These are phyloP conservation scores for Pharnaceum exiguum DNA, from an alignment of 148 eudicot species.

Conservation along the genomic window DNA sequence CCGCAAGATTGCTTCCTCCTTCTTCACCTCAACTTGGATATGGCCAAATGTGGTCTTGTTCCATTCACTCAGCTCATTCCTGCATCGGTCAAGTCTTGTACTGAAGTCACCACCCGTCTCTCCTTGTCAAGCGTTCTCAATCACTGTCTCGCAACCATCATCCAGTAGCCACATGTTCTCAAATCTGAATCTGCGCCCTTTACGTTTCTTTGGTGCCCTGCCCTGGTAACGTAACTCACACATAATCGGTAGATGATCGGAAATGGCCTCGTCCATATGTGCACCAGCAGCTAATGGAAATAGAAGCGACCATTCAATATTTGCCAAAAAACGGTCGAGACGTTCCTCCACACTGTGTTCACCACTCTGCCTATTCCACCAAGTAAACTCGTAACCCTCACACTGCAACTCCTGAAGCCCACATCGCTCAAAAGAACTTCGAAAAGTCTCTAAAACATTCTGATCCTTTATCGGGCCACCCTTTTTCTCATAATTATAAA, in stretches of 20 bases:
- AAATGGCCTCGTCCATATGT: not conserved
- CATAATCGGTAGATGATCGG: not conserved
- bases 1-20: not conserved
- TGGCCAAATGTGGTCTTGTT: no score
- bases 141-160: not conserved
- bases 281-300: not conserved
- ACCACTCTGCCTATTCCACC: not conserved
- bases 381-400: no score
- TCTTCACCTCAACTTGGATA: no score
- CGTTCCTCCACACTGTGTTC: not conserved
- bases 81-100: no score
- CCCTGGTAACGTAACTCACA: no score
- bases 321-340: not conserved
- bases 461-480: no score
- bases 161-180: not conserved
- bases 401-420: no score
- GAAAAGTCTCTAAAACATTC: no score
- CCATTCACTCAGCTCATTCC: not conserved
- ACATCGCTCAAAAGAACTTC: no score
- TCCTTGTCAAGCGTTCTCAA: not conserved
- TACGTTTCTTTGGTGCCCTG: no score
- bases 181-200: not conserved
- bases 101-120: no score
- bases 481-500: no score
- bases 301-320: not conserved